Evolutionary conservation across 805 yeast genomes (phyloP).

Genomic region (Starmerella floricola): DNA sequence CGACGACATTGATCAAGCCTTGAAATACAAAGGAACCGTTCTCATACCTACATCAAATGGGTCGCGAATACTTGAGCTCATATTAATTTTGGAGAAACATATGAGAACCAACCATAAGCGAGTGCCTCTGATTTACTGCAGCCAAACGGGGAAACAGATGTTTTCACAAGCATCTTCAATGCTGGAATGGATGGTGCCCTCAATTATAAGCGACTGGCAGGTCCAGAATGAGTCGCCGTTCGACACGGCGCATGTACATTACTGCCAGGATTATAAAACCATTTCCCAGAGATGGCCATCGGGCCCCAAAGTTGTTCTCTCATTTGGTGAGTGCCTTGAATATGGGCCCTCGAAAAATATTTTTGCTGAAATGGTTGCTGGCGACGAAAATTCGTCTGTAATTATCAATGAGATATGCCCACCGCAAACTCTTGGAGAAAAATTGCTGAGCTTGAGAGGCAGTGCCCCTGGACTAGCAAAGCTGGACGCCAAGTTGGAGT

Average conservation of each 20-base stretch:
- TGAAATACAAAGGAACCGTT: conserved; percentile 68
- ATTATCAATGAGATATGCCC: conserved; percentile 59
- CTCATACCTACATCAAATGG: conserved; percentile 71
- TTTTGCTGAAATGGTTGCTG: conserved; percentile 38
- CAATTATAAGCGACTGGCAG: conserved; percentile 81
- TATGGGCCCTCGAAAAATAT: conserved; percentile 43
- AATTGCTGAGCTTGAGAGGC: conserved; percentile 34
- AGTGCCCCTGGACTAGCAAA: conserved; percentile 11
- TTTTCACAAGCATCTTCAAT: conserved; percentile 74
- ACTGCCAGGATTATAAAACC: conserved; percentile 33
- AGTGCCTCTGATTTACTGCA: conserved; percentile 63
- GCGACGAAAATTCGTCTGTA: conserved; percentile 54
- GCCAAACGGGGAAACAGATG: conserved; percentile 67
- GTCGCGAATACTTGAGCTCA: conserved; percentile 68
- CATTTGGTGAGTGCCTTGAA: conserved; percentile 54
- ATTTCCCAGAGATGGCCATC: conserved; percentile 19
- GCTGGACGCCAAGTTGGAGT: conserved; percentile 10
- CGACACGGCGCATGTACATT: conserved; percentile 55
- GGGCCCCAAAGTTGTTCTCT: conserved; percentile 61
- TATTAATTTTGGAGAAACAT: conserved; percentile 60
- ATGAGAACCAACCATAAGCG: conserved; percentile 29
- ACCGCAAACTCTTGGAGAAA: conserved; percentile 37
- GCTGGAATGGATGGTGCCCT: conserved; percentile 90
- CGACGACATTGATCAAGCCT: conserved; percentile 48
- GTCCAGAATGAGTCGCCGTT: conserved; percentile 62